Evolutionary conservation across 1,139 yeast species (phyloP), one percentile per base, ranked within the genome.

Genomic region (Sugiyamaella grinbergsii): DNA sequence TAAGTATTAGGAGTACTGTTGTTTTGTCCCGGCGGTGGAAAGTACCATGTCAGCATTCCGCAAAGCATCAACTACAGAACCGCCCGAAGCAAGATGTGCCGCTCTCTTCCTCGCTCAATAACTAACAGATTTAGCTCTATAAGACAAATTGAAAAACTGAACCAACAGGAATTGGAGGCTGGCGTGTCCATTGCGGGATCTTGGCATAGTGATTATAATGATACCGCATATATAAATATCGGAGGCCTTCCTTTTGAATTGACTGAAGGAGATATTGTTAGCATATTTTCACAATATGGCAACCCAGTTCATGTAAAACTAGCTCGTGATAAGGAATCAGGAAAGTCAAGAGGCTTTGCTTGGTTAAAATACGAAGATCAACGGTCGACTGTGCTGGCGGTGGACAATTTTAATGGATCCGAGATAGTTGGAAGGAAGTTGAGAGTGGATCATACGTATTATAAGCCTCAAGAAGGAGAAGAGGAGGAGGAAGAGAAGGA

Each of bases 271-370:
- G 98, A 93, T 62, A 68, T 93, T 1, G 63, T 90, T 8, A 77
- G 82, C 0, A 80, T 91, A 34, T 93, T 93, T 64, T 85, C 96
- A 3, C 98, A 93, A 65, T 93, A 78, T 66, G 98, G 98, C 0
- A 77, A 83, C 23, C 96, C 97, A 0, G 84, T 87, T 0, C 90
- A 86, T 63, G 66, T 91, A 36, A 81, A 85, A 51, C 71, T 93
- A 52, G 76, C 81, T n/a, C 76, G 90, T 52, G 93, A 88, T 62
- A 73, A 73, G 53, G 80, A 79, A 2, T 77, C 87, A 0, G 90
- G 91, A 1, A 78, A 79, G 56, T 80, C 89, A 6, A 76, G 78
- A 49, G 95, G 96, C 5, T 88, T 84, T 73, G 94, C 86, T 5
- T 90, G 83, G 70, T 68, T 93, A 57, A 86, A 89, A 66, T 93